These are phyloP conservation scores for Colletotrichum abscissum DNA, from an alignment of 2,329 filamentous ascomycete species.

Conservation along the genomic window DNA sequence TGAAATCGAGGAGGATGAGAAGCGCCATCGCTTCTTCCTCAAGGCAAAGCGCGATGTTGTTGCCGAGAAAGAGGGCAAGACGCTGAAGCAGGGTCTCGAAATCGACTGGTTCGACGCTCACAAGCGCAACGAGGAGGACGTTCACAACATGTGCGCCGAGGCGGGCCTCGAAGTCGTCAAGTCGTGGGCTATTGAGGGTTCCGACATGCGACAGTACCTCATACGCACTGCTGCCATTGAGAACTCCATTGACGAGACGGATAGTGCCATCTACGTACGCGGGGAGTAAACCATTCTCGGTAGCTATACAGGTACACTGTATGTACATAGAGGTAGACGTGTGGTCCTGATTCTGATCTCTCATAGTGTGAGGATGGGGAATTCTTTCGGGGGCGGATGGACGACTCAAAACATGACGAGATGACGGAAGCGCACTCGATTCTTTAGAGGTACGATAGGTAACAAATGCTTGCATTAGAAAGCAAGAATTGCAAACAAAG, in stretches of 20 bases:
- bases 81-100: constrained; percentile 47
- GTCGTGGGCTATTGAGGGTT: constrained; percentile 49
- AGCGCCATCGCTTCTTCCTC: constrained; percentile 54
- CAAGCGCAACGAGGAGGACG: constrained; percentile 50
- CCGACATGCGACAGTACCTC: constrained; percentile 52
- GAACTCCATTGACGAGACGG: constrained; percentile 48
- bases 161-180: constrained; percentile 49
- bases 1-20: constrained; percentile 48
- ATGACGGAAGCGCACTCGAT: background rate
- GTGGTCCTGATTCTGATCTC: background rate
- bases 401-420: background rate
- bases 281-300: background rate
- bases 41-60: constrained; percentile 49
- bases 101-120: constrained; percentile 58
- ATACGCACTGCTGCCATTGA: constrained; percentile 41
- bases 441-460: background rate
- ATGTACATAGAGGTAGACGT: background rate
- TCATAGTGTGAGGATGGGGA: background rate
- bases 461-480: too few relatives aligned
- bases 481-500: too few relatives aligned
- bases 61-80: constrained; percentile 36
- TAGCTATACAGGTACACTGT: background rate
- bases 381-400: background rate
- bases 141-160: constrained; percentile 52
- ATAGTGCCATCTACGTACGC: constrained; percentile 45